Conservation (phyloP, 1,139 yeast species). For the Candida sanyaensis region DNA sequence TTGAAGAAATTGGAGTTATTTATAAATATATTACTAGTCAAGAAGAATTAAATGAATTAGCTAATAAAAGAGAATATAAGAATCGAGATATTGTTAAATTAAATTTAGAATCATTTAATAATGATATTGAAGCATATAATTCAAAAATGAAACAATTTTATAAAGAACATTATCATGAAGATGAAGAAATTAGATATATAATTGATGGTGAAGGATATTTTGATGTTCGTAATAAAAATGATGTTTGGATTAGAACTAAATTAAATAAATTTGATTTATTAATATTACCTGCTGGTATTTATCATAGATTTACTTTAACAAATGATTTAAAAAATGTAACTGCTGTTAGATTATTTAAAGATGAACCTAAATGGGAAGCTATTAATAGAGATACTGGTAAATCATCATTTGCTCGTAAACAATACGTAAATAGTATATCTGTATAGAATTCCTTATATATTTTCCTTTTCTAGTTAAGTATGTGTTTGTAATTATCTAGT, state of each 20-base stretch:
- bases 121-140: slow-evolving; percentile 59
- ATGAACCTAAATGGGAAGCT: slow-evolving; percentile 97
- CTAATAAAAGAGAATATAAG: slow-evolving; percentile 69
- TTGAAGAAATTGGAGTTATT: slow-evolving; percentile 68
- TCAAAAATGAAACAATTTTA: slow-evolving; percentile 71
- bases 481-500: neutral
- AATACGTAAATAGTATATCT: slow-evolving; percentile 29
- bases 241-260: slow-evolving; percentile 78
- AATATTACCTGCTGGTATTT: slow-evolving; percentile 87
- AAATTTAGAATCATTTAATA: slow-evolving; percentile 62
- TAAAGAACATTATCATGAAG: slow-evolving; percentile 92
- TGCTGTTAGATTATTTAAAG: slow-evolving; percentile 85
- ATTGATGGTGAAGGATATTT: slow-evolving; percentile 91
- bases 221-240: slow-evolving; percentile 73
- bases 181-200: slow-evolving; percentile 92
- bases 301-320: slow-evolving; percentile 85
- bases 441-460: slow-evolving; percentile 13
- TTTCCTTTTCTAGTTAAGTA: neutral
- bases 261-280: slow-evolving; percentile 67
- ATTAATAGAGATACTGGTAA: slow-evolving; percentile 55
- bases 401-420: slow-evolving; percentile 29
- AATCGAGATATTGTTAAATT: slow-evolving; percentile 76
- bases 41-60: slow-evolving; percentile 66
- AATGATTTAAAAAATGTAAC: slow-evolving; percentile 57
- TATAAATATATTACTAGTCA: slow-evolving; percentile 55